Conservation (phyloP, 2,329 filamentous ascomycete genomes). For the Talaromyces amestolkiae region DNA sequence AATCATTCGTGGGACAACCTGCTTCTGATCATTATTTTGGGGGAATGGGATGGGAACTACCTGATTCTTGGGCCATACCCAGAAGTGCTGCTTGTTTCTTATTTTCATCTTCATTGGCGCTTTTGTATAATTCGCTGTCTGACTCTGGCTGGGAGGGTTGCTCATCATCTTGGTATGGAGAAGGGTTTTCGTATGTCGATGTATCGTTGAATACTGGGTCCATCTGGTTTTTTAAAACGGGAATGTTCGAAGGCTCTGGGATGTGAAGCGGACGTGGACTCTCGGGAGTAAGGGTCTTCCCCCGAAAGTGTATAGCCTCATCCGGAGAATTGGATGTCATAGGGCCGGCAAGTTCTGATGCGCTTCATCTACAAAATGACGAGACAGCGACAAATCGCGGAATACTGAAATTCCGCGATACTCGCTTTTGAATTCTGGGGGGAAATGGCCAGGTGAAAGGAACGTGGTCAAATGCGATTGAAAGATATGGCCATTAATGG, state of each 20-base stretch:
- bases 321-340: constrained; percentile 54
- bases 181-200: constrained; percentile 53
- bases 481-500: constrained; percentile 4
- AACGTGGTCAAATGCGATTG: constrained; percentile 1
- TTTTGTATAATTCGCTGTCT: constrained; percentile 11
- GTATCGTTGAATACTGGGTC: constrained; percentile 69
- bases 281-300: constrained; percentile 65
- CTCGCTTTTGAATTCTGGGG: constrained; percentile 10
- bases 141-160: constrained; percentile 22
- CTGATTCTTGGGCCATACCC: constrained; percentile 8
- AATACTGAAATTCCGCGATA: constrained; percentile 19
- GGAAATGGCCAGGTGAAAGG: neutral
- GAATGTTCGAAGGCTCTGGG: constrained; percentile 66
- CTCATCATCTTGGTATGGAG: constrained; percentile 25
- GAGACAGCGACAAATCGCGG: constrained; percentile 19
- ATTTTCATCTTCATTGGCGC: neutral
- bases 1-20: constrained; percentile 1
- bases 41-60: constrained; percentile 11
- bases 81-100: constrained; percentile 1
- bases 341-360: constrained; percentile 42
- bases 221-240: constrained; percentile 69
- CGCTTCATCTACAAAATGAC: constrained; percentile 41
- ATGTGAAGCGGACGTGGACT: constrained; percentile 69
- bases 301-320: constrained; percentile 58
- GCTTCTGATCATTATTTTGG: neutral